These are phyloP conservation scores for Flaveria brownii DNA, from an alignment of 129 eudicot genomes.

Conservation along the genomic window DNA sequence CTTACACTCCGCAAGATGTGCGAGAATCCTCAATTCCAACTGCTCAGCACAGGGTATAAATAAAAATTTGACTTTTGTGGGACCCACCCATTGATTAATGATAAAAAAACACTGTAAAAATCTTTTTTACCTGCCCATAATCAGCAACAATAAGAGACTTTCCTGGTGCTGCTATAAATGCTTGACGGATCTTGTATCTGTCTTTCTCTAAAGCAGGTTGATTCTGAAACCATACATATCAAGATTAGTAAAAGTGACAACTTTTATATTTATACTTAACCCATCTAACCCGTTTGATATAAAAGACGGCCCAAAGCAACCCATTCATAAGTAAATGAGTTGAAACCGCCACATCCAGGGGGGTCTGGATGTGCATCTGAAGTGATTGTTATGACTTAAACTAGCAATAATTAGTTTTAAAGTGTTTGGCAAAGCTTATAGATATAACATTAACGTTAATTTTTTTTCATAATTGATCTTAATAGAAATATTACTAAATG, in stretches of 20 bases:
- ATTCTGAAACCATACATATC: conserved; percentile 50
- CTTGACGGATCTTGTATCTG: conserved; percentile 93
- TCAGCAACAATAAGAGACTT: conserved; percentile 97
- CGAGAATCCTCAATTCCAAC: conserved; percentile 97
- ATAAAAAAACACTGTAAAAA: neutral
- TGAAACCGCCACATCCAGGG: neutral
- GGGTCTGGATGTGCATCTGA: too few species aligned
- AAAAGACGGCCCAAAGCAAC: neutral
- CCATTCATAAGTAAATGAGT: neutral
- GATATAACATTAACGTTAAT: neutral
- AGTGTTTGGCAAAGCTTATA: neutral
- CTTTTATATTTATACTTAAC: neutral
- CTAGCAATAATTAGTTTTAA: too few species aligned
- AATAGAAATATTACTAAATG: neutral
- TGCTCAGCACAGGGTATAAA: conserved; percentile 21
- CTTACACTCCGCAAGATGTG: conserved; percentile 91
- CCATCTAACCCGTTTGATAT: neutral
- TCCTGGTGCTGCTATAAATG: conserved; percentile 93
- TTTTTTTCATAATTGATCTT: neutral
- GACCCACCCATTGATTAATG: neutral
- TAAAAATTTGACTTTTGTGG: neutral
- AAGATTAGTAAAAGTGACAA: conserved; percentile 10
- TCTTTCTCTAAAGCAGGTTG: conserved; percentile 99
- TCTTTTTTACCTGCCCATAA: conserved; percentile 84
- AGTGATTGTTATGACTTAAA: too few species aligned